Conservation (phyloP, 805 yeast genomes). For the Ogataea nonfermentans region DNA sequence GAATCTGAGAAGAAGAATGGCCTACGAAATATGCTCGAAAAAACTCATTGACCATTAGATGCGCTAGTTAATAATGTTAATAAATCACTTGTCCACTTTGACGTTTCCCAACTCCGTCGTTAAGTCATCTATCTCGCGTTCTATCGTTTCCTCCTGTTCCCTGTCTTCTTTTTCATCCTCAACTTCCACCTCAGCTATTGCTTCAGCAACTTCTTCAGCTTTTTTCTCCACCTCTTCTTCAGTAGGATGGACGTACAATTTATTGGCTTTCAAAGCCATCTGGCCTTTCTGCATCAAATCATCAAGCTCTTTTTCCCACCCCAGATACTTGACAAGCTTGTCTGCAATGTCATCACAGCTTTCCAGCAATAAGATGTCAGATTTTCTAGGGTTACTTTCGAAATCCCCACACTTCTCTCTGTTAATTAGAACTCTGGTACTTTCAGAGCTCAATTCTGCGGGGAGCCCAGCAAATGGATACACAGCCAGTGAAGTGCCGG, state of each 20-base stretch:
- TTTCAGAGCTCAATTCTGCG: constrained; percentile 47
- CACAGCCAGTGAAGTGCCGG: constrained; percentile 89
- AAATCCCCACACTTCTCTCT: constrained; percentile 78
- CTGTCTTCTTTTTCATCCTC: constrained; percentile 10
- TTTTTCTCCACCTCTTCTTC: constrained; percentile 21
- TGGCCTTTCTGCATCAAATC: constrained; percentile 35
- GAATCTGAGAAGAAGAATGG: constrained; percentile 64
- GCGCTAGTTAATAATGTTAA: background rate
- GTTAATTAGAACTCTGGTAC: constrained; percentile 67
- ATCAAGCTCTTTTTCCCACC: constrained; percentile 62
- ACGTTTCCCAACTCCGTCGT: constrained; percentile 16
- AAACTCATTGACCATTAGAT: constrained; percentile 18
- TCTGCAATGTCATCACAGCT: constrained; percentile 68
- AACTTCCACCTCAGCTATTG: constrained; percentile 24
- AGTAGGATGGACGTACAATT: constrained; percentile 9
- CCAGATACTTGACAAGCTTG: constrained; percentile 50
- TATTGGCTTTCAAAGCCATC: constrained; percentile 9
- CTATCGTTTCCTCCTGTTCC: constrained; percentile 15
- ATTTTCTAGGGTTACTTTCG: constrained; percentile 45
- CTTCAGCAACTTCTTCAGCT: constrained; percentile 28
- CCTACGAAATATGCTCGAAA: constrained; percentile 46
- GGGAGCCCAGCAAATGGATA: constrained; percentile 89
- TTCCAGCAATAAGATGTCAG: constrained; percentile 60
- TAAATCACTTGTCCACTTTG: constrained; percentile 12
- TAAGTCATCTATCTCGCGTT: constrained; percentile 22